Evolutionary conservation across 2,329 filamentous ascomycete species (phyloP), one percentile per base, ranked within the genome.

Genomic region (Huntiella bhutanensis): DNA sequence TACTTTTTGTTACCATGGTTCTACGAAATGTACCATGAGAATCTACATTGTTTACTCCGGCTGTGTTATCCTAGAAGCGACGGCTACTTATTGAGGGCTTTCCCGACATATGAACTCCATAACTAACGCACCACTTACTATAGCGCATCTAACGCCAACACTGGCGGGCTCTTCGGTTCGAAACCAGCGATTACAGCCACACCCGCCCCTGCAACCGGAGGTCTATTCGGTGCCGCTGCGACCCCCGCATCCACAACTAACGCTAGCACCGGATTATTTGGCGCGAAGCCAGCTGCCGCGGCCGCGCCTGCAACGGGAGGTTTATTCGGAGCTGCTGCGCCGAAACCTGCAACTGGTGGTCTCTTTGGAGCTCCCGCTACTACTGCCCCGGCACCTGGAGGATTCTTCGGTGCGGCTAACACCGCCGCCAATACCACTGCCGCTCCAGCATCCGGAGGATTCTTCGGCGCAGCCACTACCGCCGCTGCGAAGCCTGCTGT

Each of bases 201-300:
- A 8, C 5, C 38, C 17, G 15, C 38, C 12, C 54, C 62, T 32
- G 57, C 60, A 37, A 49, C 61, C 13, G 57, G 57, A 12, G 59
- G 59, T 41, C 57, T 66, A 11, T 63, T 65, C 51, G 61, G 62
- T 52, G 54, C 52, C 10, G 17, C 52, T 19, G 49, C 55, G 28
- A 51, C 55, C 41, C 48, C 56, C 41, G 39, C 52, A 33, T 16
- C 55, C 41, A 50, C 57, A 34, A 43, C 52, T 33, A 4, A 41
- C 4, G 28, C 45, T 12, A 33, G 37, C 32, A 41, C 33, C 6
- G 40, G 46, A 17, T 19, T 44, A 16, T 48, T 47, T 39, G 43
- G 48, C 33, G 33, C 37, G 3, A 40, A 38, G 36, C 39, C 47
- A n/a, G 40, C 33, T 12, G 12, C 40, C 10, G 13, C 49, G 11